A percentile compares a stretch with the other conserved stretches of the same genome.
These are phyloP conservation scores for Ocimum tenuiflorum DNA, from an alignment of 257 asterid genomes.

Conservation along the genomic window DNA sequence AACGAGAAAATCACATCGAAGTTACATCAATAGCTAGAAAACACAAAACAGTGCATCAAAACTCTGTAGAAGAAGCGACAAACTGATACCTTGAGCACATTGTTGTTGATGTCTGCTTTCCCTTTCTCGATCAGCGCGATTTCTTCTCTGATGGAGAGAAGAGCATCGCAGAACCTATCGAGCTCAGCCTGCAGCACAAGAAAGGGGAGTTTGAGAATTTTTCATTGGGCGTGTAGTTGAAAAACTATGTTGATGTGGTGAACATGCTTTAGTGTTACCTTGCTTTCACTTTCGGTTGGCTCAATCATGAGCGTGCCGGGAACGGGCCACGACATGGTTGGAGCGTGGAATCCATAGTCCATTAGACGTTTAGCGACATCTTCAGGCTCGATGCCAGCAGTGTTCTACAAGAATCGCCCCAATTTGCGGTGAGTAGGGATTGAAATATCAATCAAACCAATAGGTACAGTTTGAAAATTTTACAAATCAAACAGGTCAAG, in stretches of 20 bases:
- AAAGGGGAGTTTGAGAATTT: neutral
- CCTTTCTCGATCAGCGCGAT: constrained; percentile 82
- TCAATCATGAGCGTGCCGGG: constrained; percentile 99
- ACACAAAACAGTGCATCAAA: neutral
- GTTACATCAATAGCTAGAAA: neutral
- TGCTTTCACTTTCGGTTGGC: constrained; percentile 99
- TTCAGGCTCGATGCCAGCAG: constrained; percentile 97
- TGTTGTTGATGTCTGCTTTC: constrained; percentile 63
- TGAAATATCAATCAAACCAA: too few relatives aligned
- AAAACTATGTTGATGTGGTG: neutral
- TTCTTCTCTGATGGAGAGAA: constrained; percentile 89
- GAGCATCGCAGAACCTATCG: constrained; percentile 90
- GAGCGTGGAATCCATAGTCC: constrained; percentile 96
- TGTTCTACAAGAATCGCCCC: constrained; percentile 32
- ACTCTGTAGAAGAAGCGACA: neutral
- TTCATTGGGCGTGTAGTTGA: neutral
- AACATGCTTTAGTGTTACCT: constrained; percentile 36
- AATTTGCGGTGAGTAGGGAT: constrained; percentile 7
- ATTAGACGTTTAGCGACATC: constrained; percentile 97
- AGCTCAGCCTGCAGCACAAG: constrained; percentile 65
- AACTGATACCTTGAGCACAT: constrained; percentile 76
- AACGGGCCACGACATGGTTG: constrained; percentile 99
- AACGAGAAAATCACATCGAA: too few relatives aligned
- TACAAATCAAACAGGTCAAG: too few relatives aligned
- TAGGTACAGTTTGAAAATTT: too few relatives aligned